These are phyloP conservation scores for Phialophora expanda DNA, from an alignment of 2,329 filamentous ascomycete genomes.

Conservation along the genomic window DNA sequence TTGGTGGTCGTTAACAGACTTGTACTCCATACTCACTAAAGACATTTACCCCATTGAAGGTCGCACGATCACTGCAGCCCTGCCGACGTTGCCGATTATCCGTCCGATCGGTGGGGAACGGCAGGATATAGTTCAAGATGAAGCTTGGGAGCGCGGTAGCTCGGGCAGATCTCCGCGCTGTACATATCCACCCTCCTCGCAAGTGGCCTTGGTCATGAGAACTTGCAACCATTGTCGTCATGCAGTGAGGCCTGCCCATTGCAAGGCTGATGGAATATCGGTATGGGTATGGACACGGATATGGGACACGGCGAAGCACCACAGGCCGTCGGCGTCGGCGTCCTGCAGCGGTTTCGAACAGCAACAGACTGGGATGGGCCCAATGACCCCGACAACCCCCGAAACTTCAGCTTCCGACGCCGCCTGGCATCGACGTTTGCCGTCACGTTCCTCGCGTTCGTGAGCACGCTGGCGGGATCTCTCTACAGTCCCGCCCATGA, in stretches of 20 bases:
- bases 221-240: neutral
- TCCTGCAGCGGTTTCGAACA: slow-evolving; percentile 9
- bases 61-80: neutral
- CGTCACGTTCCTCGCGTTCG: slow-evolving; percentile 35
- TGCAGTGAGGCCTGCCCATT: neutral
- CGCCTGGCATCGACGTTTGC: slow-evolving; percentile 32
- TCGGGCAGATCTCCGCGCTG: slow-evolving; percentile 9
- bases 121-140: neutral
- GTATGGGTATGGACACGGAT: slow-evolving; percentile 6
- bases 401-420: slow-evolving; percentile 35
- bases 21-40: neutral
- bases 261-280: neutral
- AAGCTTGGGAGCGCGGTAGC: neutral
- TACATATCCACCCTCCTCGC: neutral
- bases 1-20: neutral
- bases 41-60: neutral
- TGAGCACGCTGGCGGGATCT: slow-evolving; percentile 38
- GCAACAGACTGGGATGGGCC: slow-evolving; percentile 34
- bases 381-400: slow-evolving; percentile 36
- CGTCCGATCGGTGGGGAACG: slow-evolving; percentile 11
- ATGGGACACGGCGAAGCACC: neutral
- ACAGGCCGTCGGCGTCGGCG: slow-evolving; percentile 1
- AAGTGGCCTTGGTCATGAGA: neutral
- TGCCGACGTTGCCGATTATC: slow-evolving; percentile 15
- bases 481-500: slow-evolving; percentile 49